Percentiles rank a stretch among this genome's conserved stretches.
These are phyloP conservation scores for Acacia melanoxylon DNA, from an alignment of 306 rosid genomes.

Conservation along the genomic window DNA sequence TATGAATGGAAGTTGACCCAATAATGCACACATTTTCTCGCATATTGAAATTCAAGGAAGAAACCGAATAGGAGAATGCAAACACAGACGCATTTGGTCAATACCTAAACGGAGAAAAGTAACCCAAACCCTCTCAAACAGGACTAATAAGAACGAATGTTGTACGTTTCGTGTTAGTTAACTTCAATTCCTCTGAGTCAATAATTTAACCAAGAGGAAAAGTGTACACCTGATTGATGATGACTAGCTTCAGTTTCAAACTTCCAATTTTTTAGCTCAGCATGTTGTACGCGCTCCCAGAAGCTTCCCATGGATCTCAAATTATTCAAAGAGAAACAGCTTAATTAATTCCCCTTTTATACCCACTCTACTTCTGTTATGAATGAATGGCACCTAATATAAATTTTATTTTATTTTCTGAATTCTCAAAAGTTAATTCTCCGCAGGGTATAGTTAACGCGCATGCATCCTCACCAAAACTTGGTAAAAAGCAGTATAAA, in stretches of 20 bases:
- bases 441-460: too few relatives aligned
- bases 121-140: neutral
- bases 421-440: too few relatives aligned
- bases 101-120: conserved; percentile 8
- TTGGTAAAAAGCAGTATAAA: too few relatives aligned
- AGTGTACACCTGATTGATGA: neutral
- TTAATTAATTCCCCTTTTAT: neutral
- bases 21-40: neutral
- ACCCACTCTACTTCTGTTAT: neutral
- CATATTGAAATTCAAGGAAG: neutral
- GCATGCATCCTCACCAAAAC: too few relatives aligned
- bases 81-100: neutral
- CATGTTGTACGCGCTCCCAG: neutral
- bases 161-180: neutral
- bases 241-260: neutral
- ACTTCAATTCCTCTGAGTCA: neutral
- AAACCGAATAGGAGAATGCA: neutral
- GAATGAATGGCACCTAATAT: neutral
- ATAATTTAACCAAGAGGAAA: neutral
- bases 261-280: neutral
- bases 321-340: neutral
- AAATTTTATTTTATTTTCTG: too few relatives aligned
- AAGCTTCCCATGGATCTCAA: neutral
- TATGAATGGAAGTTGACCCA: conserved; percentile 7
- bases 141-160: neutral